Percentiles rank a stretch among this genome's conserved stretches.
phyloP scores from a whole-genome alignment of 2,329 filamentous ascomycete species.

The Podosphaera xanthii region DNA sequence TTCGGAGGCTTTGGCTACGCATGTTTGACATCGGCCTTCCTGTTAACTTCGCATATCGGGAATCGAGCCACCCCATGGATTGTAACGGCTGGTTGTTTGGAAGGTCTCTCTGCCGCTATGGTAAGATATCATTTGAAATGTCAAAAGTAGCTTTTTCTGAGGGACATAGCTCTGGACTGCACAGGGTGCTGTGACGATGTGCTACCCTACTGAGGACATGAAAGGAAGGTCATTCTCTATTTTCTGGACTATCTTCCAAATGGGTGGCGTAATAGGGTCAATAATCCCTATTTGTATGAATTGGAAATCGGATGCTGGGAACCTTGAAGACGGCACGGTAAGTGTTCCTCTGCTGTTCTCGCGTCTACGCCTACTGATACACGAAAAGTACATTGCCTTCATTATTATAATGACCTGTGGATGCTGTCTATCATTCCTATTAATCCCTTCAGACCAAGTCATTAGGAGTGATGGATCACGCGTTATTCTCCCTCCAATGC shows the following conservation, averaged over 20 bases:
- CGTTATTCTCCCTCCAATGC: slow-evolving; percentile 77
- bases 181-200: slow-evolving; percentile 74
- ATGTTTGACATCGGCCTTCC: slow-evolving; percentile 48
- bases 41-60: slow-evolving; percentile 46
- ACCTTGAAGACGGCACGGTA: slow-evolving; percentile 1
- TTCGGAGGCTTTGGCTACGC: slow-evolving; percentile 59
- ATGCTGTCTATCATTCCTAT: slow-evolving; percentile 41
- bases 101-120: slow-evolving; percentile 58
- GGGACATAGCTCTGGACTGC: slow-evolving; percentile 41
- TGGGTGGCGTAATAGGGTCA: slow-evolving; percentile 67
- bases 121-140: background rate
- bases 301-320: background rate
- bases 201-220: slow-evolving; percentile 56
- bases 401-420: slow-evolving; percentile 61
- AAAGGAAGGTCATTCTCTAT: slow-evolving; percentile 78
- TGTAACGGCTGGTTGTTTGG: slow-evolving; percentile 52
- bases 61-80: slow-evolving; percentile 37
- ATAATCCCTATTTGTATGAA: slow-evolving; percentile 8
- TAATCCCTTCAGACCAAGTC: slow-evolving; percentile 50
- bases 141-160: background rate
- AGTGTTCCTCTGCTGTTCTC: slow-evolving; percentile 35
- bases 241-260: slow-evolving; percentile 92
- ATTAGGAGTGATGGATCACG: slow-evolving; percentile 55
- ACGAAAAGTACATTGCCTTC: slow-evolving; percentile 59
- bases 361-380: no score